Percentiles rank a stretch among this genome's conserved stretches.
Evolutionary conservation across 345 rosid genomes (phyloP).

Genomic region (Chamaenerion angustifolium): DNA sequence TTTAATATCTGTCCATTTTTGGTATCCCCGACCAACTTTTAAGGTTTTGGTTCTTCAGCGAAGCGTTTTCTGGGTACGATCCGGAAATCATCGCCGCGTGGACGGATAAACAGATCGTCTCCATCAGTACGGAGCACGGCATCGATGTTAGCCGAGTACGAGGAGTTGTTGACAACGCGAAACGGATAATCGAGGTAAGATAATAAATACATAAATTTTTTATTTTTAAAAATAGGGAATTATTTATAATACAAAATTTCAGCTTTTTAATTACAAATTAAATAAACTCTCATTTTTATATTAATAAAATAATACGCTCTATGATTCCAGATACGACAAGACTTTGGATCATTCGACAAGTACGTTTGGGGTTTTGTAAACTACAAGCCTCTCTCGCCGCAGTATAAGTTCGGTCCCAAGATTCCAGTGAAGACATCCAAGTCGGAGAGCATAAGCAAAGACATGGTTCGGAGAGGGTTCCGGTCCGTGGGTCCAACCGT

Average conservation of each 20-base stretch:
- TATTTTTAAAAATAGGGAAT: too few species aligned
- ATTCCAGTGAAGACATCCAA: constrained; percentile 57
- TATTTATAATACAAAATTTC: too few species aligned
- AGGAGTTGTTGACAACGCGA: constrained; percentile 46
- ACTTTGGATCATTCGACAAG: constrained; percentile 40
- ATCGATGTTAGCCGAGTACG: constrained; percentile 41
- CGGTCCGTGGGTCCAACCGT: constrained; percentile 49
- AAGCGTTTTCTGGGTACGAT: constrained; percentile 43
- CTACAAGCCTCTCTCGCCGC: constrained; percentile 30
- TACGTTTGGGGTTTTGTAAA: constrained; percentile 52
- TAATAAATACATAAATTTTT: not conserved
- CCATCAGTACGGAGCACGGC: constrained; percentile 26
- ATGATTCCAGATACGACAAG: constrained; percentile 22
- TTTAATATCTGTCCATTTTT: too few species aligned
- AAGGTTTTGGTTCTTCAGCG: constrained; percentile 16
- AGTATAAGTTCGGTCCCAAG: constrained; percentile 47
- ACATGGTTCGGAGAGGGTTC: constrained; percentile 57
- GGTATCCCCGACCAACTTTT: too few species aligned
- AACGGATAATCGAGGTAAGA: constrained; percentile 39
- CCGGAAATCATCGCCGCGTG: constrained; percentile 29
- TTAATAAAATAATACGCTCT: not conserved
- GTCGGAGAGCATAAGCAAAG: constrained; percentile 60
- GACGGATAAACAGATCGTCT: constrained; percentile 34
- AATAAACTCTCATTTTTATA: too few species aligned
- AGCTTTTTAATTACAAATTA: too few species aligned